Conservation (phyloP, 2,329 filamentous ascomycete species). For the Trichoderma sp. region DNA sequence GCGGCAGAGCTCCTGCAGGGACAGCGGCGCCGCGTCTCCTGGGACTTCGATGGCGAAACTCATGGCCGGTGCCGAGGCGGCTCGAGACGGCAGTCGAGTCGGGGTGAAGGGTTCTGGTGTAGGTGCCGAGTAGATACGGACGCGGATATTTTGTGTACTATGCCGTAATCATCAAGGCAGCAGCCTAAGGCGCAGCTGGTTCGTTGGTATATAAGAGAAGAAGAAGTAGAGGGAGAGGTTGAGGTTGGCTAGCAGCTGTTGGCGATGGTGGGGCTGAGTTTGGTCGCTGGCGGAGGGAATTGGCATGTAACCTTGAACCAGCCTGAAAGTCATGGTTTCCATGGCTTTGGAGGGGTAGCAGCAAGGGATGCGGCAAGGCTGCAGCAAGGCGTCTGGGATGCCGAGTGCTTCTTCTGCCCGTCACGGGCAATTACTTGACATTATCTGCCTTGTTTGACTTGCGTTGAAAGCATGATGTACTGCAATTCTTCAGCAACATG, state of each 20-base stretch:
- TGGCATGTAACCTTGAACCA: too few relatives aligned
- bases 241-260: not conserved
- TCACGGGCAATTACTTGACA: too few relatives aligned
- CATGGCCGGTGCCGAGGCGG: constrained; percentile 50
- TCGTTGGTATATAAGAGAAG: not conserved
- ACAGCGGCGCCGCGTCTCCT: constrained; percentile 76
- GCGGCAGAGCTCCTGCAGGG: constrained; percentile 63
- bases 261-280: constrained; percentile 25
- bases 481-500: too few relatives aligned
- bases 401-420: too few relatives aligned
- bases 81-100: constrained; percentile 25
- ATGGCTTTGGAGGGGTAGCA: too few relatives aligned
- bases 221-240: not conserved
- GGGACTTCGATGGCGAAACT: constrained; percentile 75
- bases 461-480: too few relatives aligned
- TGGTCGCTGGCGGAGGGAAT: not conserved
- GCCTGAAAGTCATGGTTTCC: too few relatives aligned
- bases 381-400: too few relatives aligned
- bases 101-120: not conserved
- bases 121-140: not conserved
- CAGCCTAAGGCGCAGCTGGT: too few relatives aligned
- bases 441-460: too few relatives aligned
- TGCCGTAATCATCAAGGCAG: constrained; percentile 1
- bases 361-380: not conserved
- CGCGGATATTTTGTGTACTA: not conserved